Conservation (phyloP, 805 yeast species). For the Candida sphagnicola region DNA sequence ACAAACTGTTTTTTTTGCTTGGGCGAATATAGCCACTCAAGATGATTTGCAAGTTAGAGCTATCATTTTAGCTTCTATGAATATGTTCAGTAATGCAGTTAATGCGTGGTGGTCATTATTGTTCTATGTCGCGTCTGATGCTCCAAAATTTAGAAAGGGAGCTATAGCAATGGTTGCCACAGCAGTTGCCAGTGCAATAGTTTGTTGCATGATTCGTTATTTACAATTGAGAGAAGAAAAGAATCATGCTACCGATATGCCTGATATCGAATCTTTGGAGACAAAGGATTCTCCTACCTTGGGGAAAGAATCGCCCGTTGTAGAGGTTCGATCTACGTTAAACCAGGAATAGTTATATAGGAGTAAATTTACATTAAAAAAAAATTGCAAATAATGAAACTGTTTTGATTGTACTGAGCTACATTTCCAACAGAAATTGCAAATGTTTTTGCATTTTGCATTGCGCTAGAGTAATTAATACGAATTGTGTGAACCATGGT, state of each 20-base stretch:
- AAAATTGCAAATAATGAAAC: too few species aligned
- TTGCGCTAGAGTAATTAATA: too few species aligned
- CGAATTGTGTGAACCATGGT: too few species aligned
- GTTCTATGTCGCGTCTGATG: conserved; percentile 49
- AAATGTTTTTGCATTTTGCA: too few species aligned
- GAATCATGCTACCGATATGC: background rate
- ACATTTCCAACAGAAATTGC: too few species aligned
- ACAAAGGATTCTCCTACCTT: background rate
- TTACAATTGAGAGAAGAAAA: conserved; percentile 38
- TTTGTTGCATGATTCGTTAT: conserved; percentile 38
- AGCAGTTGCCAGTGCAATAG: conserved; percentile 36
- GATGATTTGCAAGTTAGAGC: conserved; percentile 63
- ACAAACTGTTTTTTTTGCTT: conserved; percentile 57
- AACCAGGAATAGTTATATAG: too few species aligned
- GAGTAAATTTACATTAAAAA: too few species aligned
- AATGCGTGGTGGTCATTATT: conserved; percentile 63
- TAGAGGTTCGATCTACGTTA: background rate
- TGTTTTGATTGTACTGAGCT: too few species aligned
- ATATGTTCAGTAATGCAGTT: conserved; percentile 59
- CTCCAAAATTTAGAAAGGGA: conserved; percentile 49
- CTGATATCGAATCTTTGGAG: background rate
- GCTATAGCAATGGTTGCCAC: conserved; percentile 58
- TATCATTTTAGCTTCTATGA: conserved; percentile 60
- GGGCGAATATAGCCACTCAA: conserved; percentile 59
- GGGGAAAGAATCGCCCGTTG: background rate